A percentile compares a stretch with the other conserved stretches of the same genome.
phyloP scores from a whole-genome alignment of 768 basidiomycete genomes.

The Saitozyma sp. region DNA sequence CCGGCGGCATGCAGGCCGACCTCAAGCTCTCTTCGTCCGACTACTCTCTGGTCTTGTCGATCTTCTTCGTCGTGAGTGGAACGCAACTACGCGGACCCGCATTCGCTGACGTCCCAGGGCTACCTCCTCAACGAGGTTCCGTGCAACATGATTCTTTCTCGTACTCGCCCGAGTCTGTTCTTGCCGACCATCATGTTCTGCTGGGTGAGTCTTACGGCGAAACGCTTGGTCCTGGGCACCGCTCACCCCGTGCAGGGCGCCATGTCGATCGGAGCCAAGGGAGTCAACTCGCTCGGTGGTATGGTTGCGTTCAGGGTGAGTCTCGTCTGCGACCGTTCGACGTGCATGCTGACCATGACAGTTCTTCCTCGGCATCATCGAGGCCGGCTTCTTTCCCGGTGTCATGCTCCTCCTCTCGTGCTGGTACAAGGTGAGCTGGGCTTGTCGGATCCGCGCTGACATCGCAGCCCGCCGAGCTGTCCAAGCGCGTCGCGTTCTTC shows the following conservation, averaged over 20 bases:
- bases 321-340: background rate
- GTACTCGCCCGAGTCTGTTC: conserved; percentile 44
- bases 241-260: background rate
- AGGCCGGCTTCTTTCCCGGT: conserved; percentile 19
- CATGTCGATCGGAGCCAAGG: conserved; percentile 7
- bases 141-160: conserved; percentile 23
- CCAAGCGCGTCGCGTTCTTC: conserved; percentile 10
- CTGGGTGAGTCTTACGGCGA: conserved; percentile 16
- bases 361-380: conserved; percentile 2
- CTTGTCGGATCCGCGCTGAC: too few relatives aligned
- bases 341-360: background rate
- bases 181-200: conserved; percentile 41
- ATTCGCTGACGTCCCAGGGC: background rate
- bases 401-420: conserved; percentile 34
- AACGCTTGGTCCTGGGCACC: too few relatives aligned
- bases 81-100: background rate
- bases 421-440: conserved; percentile 30
- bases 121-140: conserved; percentile 16
- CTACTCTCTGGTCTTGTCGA: conserved; percentile 16
- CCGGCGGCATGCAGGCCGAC: conserved; percentile 7
- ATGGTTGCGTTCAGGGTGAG: conserved; percentile 9
- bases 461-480: background rate
- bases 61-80: conserved; percentile 11
- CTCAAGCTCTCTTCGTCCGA: conserved; percentile 5
- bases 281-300: background rate